Evolutionary conservation across 2,329 filamentous ascomycete genomes (phyloP), one percentile per base, ranked within the genome.

Genomic region (Didymella sp.): DNA sequence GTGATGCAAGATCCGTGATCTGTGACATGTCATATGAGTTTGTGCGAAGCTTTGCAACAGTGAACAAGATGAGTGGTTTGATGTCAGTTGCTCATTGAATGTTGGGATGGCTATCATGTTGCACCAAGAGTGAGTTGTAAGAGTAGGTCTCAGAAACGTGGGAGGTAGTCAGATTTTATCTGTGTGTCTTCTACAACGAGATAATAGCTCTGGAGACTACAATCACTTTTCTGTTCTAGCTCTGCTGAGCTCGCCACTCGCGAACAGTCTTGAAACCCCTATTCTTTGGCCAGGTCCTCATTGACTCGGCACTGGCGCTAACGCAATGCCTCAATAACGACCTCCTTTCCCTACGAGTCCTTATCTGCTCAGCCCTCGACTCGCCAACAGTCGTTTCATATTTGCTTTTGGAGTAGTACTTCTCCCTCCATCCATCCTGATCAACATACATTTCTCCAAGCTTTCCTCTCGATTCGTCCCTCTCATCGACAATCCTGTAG

Each of bases 1-100:
- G 25, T 44, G 17, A 31, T 49, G 44, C 27, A 37, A 49, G 43
- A 49, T 52, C 42, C 44, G 40, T 33, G 53, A 50, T 51, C 33
- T 25, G 24, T 45, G 40, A 27, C 25, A 38, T 30, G n/a, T 22
- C n/a, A 56, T 40, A 12, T 44, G 46, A 50, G 40, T 3, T 24
- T 30, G 7, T 11, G 2, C 8, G 19, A 22, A 28, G 8, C 13
- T 12, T 30, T 12, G 17, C 19, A 21, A 28, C 6, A 12, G 24
- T 15, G 12, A 19, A 31, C 33, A 8, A 13, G 7, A 9, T 19
- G 33, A 31, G 22, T 17, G 17, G 9, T 30, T 22, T 35, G 28
- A 27, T 42, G 37, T 11, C 42, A 35, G 28, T 17, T 31, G n/a
- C 13, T 44, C 17, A 11, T n/a, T 19, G 4, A 37, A 30, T 17